Evolutionary conservation across 1,284 basidiomycete genomes (phyloP).

Genomic region (Sporisorium graminicola): DNA sequence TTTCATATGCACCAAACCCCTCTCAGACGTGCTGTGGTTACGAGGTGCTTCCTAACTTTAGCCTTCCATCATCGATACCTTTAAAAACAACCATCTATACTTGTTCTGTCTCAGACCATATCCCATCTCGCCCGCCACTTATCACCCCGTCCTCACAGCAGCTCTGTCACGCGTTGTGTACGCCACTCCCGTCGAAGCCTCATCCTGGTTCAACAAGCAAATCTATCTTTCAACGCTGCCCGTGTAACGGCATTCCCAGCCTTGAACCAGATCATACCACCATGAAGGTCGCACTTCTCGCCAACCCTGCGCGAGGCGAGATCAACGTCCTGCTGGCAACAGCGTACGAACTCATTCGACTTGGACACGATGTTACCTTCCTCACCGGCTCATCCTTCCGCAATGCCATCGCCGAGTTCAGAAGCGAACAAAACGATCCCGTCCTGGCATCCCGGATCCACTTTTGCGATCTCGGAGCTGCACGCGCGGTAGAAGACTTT

Average conservation of each 20-base stretch:
- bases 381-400: conserved; percentile 39
- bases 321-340: conserved; percentile 51
- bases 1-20: not conserved
- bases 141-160: not conserved
- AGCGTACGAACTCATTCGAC: conserved; percentile 33
- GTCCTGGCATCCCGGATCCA: conserved; percentile 22
- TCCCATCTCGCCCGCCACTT: not conserved
- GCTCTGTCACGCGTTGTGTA: not conserved
- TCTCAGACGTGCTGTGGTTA: not conserved
- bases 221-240: not conserved
- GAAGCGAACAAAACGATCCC: conserved; percentile 22
- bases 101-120: not conserved
- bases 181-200: not conserved
- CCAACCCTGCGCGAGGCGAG: conserved; percentile 48
- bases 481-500: conserved; percentile 35
- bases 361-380: conserved; percentile 34
- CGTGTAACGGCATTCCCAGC: not conserved
- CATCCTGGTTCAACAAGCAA: not conserved
- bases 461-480: conserved; percentile 24
- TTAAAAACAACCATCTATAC: not conserved
- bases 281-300: conserved; percentile 49
- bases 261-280: not conserved
- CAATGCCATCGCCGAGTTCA: conserved; percentile 28
- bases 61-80: not conserved
- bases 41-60: no score